Percentiles rank a stretch among this genome's conserved stretches.
These are phyloP conservation scores for Starmerella tilneyi DNA, from an alignment of 805 yeast species.

Conservation along the genomic window DNA sequence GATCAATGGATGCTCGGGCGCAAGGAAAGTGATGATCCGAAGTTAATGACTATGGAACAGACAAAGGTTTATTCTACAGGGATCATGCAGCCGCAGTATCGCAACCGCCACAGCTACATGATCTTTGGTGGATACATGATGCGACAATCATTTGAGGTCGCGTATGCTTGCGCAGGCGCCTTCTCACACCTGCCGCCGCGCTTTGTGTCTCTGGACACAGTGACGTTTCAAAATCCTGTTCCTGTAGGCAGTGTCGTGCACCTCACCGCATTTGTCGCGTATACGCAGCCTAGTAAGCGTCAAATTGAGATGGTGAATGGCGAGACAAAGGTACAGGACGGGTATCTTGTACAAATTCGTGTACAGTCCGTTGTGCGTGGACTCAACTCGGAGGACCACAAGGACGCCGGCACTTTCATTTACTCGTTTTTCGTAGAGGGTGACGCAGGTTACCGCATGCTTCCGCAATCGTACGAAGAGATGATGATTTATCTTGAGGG, in stretches of 20 bases:
- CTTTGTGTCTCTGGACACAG: constrained; percentile 79
- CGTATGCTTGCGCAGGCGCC: constrained; percentile 85
- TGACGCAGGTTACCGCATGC: constrained; percentile 46
- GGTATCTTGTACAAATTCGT: constrained; percentile 79
- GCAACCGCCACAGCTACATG: constrained; percentile 89
- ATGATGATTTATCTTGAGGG: constrained; percentile 89
- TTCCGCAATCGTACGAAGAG: constrained; percentile 81
- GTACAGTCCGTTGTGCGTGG: constrained; percentile 73
- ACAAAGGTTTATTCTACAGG: constrained; percentile 63
- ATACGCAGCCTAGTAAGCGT: constrained; percentile 56
- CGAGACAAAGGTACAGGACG: constrained; percentile 31
- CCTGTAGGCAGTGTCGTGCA: constrained; percentile 88
- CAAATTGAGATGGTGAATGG: constrained; percentile 34
- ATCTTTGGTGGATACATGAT: constrained; percentile 90
- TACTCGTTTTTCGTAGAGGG: constrained; percentile 67
- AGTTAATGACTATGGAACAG: constrained; percentile 56
- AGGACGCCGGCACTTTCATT: constrained; percentile 76
- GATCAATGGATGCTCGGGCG: constrained; percentile 45
- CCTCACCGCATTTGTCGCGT: constrained; percentile 71
- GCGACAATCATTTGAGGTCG: constrained; percentile 87
- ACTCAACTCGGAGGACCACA: constrained; percentile 49
- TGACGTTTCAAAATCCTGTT: constrained; percentile 87
- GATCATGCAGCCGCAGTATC: constrained; percentile 93
- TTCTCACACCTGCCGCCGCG: constrained; percentile 78
- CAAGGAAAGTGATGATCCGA: constrained; percentile 18